Evolutionary conservation across 768 basidiomycete genomes (phyloP).

Genomic region (Mycena amicta): DNA sequence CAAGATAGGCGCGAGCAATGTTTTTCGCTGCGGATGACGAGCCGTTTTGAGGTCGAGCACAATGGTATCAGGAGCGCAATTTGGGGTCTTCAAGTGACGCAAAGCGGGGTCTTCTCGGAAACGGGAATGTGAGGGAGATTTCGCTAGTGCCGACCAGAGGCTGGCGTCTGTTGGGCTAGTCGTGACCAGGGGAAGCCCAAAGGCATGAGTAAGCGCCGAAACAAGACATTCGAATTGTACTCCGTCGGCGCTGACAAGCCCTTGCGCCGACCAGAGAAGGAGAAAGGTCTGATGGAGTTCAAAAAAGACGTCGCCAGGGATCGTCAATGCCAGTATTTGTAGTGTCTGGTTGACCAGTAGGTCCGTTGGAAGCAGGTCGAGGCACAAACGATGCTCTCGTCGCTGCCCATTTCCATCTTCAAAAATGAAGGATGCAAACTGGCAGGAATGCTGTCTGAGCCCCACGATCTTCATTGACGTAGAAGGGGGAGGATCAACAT

Average conservation of each 20-base stretch:
- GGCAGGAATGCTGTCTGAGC: constrained; percentile 48
- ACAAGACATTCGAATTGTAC: constrained; percentile 61
- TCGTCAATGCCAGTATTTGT: constrained; percentile 59
- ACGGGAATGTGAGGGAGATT: constrained; percentile 44
- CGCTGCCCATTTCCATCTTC: constrained; percentile 43
- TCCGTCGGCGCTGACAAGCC: constrained; percentile 45
- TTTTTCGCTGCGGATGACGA: constrained; percentile 37
- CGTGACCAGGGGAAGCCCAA: constrained; percentile 39
- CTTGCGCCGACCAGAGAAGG: constrained; percentile 52
- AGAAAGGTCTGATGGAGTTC: constrained; percentile 58
- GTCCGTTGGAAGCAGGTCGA: constrained; percentile 61
- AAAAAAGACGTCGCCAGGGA: constrained; percentile 61
- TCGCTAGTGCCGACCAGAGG: constrained; percentile 54
- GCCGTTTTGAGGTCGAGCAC: not conserved
- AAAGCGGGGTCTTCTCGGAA: constrained; percentile 66
- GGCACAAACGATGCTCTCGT: constrained; percentile 16
- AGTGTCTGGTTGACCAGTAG: constrained; percentile 60
- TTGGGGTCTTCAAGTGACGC: constrained; percentile 39
- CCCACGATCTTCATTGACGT: constrained; percentile 37
- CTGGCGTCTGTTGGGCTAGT: constrained; percentile 22
- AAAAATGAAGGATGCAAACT: constrained; percentile 57
- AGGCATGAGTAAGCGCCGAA: constrained; percentile 49
- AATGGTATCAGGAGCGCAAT: too few species aligned
- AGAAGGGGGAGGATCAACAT: too few species aligned
- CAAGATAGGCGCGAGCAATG: constrained; percentile 58